Evolutionary conservation across 2,329 filamentous ascomycete genomes (phyloP), one percentile per base, ranked within the genome.

Genomic region (Colletotrichum tanaceti): DNA sequence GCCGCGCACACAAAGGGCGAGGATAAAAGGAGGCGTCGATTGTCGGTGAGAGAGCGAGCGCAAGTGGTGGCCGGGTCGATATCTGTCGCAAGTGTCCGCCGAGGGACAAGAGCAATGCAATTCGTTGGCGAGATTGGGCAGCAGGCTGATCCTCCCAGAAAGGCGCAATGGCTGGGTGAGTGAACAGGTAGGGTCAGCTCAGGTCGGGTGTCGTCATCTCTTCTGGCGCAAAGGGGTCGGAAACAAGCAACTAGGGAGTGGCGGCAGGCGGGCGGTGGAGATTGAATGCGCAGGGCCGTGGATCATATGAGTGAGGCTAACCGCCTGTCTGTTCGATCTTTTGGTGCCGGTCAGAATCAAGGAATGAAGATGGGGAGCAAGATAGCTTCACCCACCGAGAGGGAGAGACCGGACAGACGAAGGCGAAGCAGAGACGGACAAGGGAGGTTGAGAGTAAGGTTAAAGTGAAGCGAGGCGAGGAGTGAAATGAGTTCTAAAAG

Each of bases 181-280:
- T 43, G 28, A 32, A 60, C n/a, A n/a, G n/a, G n/a, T n/a, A 65
- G 22, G 63, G 67, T 70, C 67, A 68, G 58, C 67, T 68, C 46
- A 41, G 53, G 64, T 41, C 35, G 52, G 32, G 67, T 68, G 63
- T 68, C 67, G 67, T 70, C 67, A 70, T 70, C 24, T 68, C 63
- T 67, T 58, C 41, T 20, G 63, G 38, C 58, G 52, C 44, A 68
- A 68, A 58, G 58, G 55, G 41, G 60, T 50, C 39, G 57, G 39
- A 59, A 59, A 28, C 32, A 59, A 59, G 57, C 57, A 47, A 49
- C 32, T 32, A 59, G 44, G 28, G 57, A 59, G 13, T 39, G 32
- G 44, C 24, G 28, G 44, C 22, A 59, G 20, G 44, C 32, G 14
- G 43, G 57, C 35, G 43, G 43, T 58, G 44, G 44, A 38, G 43